Evolutionary conservation across 1,284 basidiomycete species (phyloP), one percentile per base, ranked within the genome.

Genomic region (Heterobasidion irregulare): DNA sequence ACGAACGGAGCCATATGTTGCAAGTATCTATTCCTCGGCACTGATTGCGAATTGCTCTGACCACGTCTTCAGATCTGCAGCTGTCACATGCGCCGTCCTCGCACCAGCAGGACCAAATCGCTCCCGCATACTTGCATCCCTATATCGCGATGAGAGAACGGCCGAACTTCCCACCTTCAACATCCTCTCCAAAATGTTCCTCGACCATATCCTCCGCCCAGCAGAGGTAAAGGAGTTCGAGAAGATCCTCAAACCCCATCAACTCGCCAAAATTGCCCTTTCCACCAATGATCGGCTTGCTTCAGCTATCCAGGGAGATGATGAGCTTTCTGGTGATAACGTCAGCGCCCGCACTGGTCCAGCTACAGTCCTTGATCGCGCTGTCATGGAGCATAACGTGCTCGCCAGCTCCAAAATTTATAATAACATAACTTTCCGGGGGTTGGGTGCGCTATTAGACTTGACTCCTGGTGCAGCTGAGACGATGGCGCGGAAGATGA

Each of bases 371-470:
- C 80, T 99, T 35, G 96, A 98, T 68, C 83, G 94, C 52, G 97
- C 97, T 2, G 92, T 99, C 50, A 92, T 98, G 83, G 96, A 99
- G 68, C 97, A 99, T 73, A 99, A 99, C 68, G 77, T 99, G 15
- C 82, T 97, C 57, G 93, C 95, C 9, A 94, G 93, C 65, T 96
- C 93, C 1, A 92, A 94, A 66, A 91, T 95, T 51, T 96, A 95
- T 68, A 92, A 92, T 67, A 97, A 97, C 64, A 95, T 98, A 72
- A 89, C 91, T 7, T 97, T 97, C 70, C 76, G 80, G 36, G 94
- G 93, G 9, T 72, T 98, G 6, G 94, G 93, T 26, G 83, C 87
- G 2, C 73, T 97, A 16, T 77, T 98, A 47, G 90, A 92, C 64
- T 72, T 97, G 57, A 88, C 90, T 6, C 86, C 94, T 2, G 85